Evolutionary conservation across 2,329 filamentous ascomycete genomes (phyloP).

Genomic region (Cladosporium phlei): DNA sequence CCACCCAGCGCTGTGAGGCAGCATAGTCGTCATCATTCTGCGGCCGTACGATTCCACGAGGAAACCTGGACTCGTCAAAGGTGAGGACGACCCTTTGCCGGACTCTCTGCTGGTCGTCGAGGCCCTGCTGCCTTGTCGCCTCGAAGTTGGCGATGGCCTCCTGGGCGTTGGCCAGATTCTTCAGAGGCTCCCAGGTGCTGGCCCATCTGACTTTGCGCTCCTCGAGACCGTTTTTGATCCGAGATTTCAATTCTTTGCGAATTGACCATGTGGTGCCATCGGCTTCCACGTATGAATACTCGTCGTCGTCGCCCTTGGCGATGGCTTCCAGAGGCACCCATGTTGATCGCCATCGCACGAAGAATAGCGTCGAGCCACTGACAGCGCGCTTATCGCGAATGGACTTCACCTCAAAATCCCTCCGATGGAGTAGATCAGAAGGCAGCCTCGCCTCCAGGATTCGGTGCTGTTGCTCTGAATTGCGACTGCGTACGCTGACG

Average conservation of each 20-base stretch:
- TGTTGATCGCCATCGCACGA: background rate
- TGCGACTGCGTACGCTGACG: too few relatives aligned
- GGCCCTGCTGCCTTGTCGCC: background rate
- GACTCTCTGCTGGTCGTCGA: background rate
- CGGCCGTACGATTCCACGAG: background rate
- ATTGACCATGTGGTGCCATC: background rate
- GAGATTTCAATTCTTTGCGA: too few relatives aligned
- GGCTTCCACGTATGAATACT: background rate
- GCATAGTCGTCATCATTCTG: constrained; percentile 3
- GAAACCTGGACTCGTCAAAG: constrained; percentile 1
- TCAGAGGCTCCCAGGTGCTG: background rate
- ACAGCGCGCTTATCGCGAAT: background rate
- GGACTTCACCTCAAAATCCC: background rate
- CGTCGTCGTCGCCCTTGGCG: background rate
- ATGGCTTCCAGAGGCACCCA: background rate
- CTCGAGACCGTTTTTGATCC: background rate
- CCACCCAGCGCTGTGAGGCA: background rate
- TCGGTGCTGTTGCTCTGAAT: too few relatives aligned
- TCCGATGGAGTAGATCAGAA: background rate
- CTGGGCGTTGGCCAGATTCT: background rate
- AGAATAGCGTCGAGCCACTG: background rate
- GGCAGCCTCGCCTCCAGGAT: too few relatives aligned
- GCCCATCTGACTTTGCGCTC: background rate
- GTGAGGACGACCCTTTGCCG: background rate
- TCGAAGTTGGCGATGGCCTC: background rate